phyloP scores from a whole-genome alignment of 2,329 filamentous ascomycete species.

The Fusarium mexicanum region DNA sequence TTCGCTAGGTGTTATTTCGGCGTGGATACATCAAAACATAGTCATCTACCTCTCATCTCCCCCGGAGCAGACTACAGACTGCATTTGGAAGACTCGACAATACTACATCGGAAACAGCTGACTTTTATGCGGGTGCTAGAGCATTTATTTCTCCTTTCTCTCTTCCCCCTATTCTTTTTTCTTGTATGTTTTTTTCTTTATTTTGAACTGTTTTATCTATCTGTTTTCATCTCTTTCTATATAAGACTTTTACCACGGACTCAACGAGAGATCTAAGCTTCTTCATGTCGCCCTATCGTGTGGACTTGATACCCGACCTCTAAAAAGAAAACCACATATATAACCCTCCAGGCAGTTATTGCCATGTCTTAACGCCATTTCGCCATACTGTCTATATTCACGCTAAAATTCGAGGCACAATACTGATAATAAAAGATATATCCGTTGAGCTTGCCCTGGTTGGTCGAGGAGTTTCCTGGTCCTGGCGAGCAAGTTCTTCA shows the following conservation, averaged over 20 bases:
- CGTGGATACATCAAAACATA: background rate
- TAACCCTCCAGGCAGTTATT: background rate
- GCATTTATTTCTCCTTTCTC: background rate
- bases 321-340: background rate
- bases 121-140: background rate
- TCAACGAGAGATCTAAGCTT: background rate
- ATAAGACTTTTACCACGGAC: background rate
- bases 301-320: background rate
- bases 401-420: background rate
- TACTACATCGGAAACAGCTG: background rate
- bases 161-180: background rate
- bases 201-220: background rate
- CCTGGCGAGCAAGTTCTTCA: background rate
- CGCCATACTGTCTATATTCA: conserved; percentile 5
- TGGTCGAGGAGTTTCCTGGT: background rate
- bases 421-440: background rate
- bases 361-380: conserved; percentile 10
- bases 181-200: background rate
- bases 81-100: background rate
- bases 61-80: background rate
- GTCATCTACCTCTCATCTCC: background rate
- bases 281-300: background rate
- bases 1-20: background rate
- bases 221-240: background rate
- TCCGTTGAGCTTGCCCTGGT: background rate